These are phyloP conservation scores for Bassia scoparia DNA, from an alignment of 148 eudicot genomes.

Conservation along the genomic window DNA sequence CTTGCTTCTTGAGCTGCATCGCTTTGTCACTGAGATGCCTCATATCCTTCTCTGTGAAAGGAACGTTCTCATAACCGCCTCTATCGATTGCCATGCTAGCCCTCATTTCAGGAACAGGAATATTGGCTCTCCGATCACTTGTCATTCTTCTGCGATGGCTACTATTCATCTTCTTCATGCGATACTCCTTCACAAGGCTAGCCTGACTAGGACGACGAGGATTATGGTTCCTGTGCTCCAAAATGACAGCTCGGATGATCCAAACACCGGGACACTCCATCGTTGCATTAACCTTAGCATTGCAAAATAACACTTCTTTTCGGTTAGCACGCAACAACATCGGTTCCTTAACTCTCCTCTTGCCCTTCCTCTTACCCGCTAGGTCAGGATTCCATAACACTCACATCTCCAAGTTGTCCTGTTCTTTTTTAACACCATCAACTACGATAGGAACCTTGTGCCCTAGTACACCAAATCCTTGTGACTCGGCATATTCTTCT, in stretches of 20 bases:
- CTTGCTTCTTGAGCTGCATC: background rate
- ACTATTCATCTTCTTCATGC: background rate
- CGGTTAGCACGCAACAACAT: background rate
- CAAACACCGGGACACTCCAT: background rate
- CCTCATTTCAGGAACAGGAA: background rate
- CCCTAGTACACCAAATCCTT: no score
- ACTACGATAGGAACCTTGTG: no score
- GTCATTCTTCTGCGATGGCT: background rate
- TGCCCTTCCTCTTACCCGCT: no score
- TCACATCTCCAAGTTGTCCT: no score
- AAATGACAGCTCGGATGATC: background rate
- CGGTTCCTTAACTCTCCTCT: no score
- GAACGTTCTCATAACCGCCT: background rate
- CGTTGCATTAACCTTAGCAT: background rate
- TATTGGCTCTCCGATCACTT: background rate
- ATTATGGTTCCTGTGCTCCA: background rate
- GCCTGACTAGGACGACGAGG: background rate
- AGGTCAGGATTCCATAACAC: no score
- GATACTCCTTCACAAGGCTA: background rate
- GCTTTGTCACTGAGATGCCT: background rate
- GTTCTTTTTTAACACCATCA: no score
- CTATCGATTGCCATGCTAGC: background rate
- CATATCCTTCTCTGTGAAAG: background rate
- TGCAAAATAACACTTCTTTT: background rate
- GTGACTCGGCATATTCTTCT: no score